These are phyloP conservation scores for Candida michaelii DNA, from an alignment of 805 yeast genomes.

Conservation along the genomic window DNA sequence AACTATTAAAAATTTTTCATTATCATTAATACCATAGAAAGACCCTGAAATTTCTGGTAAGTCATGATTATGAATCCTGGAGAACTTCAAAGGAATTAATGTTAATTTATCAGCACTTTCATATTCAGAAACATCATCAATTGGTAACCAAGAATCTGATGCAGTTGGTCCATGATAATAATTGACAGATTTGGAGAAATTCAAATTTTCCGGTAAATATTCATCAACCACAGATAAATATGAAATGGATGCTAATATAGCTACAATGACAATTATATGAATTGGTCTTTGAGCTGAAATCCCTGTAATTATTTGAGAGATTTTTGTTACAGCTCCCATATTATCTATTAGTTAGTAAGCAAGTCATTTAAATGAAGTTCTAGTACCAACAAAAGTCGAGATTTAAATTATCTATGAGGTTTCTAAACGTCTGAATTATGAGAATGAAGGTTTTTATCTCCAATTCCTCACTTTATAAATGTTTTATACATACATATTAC, in stretches of 20 bases:
- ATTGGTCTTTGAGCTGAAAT: slow-evolving; percentile 80
- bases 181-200: slow-evolving; percentile 16
- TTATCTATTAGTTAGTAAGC: slow-evolving; percentile 4
- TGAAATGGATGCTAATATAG: slow-evolving; percentile 75
- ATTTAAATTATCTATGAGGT: too few relatives aligned
- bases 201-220: slow-evolving; percentile 51
- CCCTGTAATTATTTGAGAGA: slow-evolving; percentile 38
- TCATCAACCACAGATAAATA: slow-evolving; percentile 75
- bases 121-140: slow-evolving; percentile 39
- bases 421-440: too few relatives aligned
- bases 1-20: slow-evolving; percentile 44
- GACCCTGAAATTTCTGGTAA: slow-evolving; percentile 44
- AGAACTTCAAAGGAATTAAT: slow-evolving; percentile 59
- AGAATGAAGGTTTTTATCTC: too few relatives aligned
- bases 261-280: slow-evolving; percentile 72
- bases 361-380: not conserved
- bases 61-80: slow-evolving; percentile 39
- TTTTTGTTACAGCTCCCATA: slow-evolving; percentile 5
- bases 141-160: slow-evolving; percentile 47
- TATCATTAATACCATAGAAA: slow-evolving; percentile 38
- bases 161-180: slow-evolving; percentile 39
- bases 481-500: slow-evolving; percentile 4
- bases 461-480: not conserved
- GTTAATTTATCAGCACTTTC: slow-evolving; percentile 47
- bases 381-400: too few relatives aligned